Evolutionary conservation across 2,329 filamentous ascomycete species (phyloP).

Genomic region (Ophiostoma sp.): DNA sequence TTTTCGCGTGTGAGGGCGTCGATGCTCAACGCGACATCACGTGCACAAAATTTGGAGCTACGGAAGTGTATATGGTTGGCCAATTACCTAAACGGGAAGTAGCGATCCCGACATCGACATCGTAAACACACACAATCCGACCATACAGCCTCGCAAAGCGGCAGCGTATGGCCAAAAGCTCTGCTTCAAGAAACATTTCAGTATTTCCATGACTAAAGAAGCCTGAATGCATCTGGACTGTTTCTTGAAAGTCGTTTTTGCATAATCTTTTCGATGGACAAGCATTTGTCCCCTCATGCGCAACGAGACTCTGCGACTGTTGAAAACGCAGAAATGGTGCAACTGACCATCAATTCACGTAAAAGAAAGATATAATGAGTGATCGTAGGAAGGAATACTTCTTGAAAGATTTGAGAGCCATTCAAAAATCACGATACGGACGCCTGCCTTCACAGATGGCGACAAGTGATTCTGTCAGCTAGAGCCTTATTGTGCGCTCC

Average conservation of each 20-base stretch:
- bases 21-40: constrained; percentile 25
- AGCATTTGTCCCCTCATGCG: too few relatives aligned
- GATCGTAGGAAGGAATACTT: neutral
- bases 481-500: neutral
- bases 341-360: neutral
- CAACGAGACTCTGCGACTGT: neutral
- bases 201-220: neutral
- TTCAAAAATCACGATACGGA: too few relatives aligned
- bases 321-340: neutral
- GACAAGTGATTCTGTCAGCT: neutral
- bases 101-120: neutral
- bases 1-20: constrained; percentile 19
- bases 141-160: neutral
- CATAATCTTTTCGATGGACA: neutral
- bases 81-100: constrained; percentile 16
- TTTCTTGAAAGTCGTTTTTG: neutral
- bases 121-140: neutral
- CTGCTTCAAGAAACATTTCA: neutral
- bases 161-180: neutral
- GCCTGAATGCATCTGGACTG: neutral
- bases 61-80: too few relatives aligned
- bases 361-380: neutral
- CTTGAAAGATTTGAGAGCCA: neutral
- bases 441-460: too few relatives aligned
- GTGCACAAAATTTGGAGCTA: neutral